phyloP scores from a whole-genome alignment of 2,329 filamentous ascomycete genomes.

The Neurospora crassa region DNA sequence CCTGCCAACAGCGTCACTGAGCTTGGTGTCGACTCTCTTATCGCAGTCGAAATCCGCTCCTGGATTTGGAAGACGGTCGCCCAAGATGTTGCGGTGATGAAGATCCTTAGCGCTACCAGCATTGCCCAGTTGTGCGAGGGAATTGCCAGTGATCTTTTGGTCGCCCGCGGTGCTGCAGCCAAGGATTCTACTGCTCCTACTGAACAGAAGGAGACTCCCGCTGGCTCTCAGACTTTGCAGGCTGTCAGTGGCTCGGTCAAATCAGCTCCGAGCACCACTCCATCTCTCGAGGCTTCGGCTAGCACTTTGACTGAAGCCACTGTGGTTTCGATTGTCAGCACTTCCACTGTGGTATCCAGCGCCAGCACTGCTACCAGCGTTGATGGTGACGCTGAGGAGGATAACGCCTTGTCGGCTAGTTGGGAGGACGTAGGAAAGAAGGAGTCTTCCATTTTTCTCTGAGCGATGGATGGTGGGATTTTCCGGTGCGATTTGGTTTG shows the following conservation, averaged over 20 bases:
- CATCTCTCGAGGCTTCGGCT: neutral
- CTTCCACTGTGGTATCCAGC: neutral
- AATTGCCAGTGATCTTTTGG: conserved; percentile 3
- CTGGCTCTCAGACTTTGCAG: neutral
- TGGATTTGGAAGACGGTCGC: conserved; percentile 36
- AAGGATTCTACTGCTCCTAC: neutral
- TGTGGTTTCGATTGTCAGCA: neutral
- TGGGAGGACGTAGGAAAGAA: neutral
- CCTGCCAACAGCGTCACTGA: conserved; percentile 25
- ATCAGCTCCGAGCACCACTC: neutral
- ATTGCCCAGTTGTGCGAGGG: conserved; percentile 15
- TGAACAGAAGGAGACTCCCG: neutral
- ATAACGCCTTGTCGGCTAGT: neutral
- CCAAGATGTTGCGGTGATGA: conserved; percentile 35
- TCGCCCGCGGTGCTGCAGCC: neutral
- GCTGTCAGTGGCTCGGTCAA: neutral
- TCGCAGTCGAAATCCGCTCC: conserved; percentile 31
- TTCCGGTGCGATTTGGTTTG: neutral
- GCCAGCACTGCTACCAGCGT: neutral
- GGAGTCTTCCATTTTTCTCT: neutral
- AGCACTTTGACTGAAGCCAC: neutral
- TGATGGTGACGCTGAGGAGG: neutral
- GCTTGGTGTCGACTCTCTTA: conserved; percentile 32
- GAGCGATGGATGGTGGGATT: neutral
- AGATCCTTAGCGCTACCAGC: conserved; percentile 28